Conservation (phyloP, 352 stramenopile species). For the Hyaloperonospora brassicae region DNA sequence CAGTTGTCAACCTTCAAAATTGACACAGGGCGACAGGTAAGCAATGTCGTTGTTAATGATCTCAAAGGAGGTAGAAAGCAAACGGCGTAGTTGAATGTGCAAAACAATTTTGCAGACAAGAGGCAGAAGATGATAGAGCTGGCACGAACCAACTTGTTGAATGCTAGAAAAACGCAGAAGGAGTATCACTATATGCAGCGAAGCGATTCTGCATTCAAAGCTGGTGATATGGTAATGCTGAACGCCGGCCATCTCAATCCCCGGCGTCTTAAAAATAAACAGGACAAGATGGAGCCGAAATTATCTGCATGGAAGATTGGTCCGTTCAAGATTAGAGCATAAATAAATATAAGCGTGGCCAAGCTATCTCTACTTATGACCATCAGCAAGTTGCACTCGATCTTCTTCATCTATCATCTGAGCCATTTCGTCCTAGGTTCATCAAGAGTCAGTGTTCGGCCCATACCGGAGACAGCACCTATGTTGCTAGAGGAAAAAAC, state of each 20-base stretch:
- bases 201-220: background rate
- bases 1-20: background rate
- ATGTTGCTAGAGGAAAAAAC: background rate
- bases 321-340: background rate
- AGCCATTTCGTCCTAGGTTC: background rate
- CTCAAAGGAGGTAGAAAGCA: too few relatives aligned
- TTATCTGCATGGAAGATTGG: background rate
- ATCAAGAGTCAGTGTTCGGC: background rate
- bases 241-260: background rate
- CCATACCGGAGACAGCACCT: background rate
- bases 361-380: background rate
- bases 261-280: background rate
- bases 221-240: background rate
- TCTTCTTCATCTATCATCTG: background rate
- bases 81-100: background rate
- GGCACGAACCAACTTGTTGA: conserved; percentile 3
- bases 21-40: background rate
- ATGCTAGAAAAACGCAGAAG: conserved; percentile 2
- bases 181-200: background rate
- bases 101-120: background rate
- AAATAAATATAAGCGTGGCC: background rate
- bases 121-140: conserved; percentile 6
- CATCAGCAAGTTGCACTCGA: background rate
- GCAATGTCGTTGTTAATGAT: background rate
- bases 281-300: background rate